A percentile compares a stretch with the other conserved stretches of the same genome.
phyloP scores from a whole-genome alignment of 371 early-diverging fungal species.

The Mortierella polycephala region DNA sequence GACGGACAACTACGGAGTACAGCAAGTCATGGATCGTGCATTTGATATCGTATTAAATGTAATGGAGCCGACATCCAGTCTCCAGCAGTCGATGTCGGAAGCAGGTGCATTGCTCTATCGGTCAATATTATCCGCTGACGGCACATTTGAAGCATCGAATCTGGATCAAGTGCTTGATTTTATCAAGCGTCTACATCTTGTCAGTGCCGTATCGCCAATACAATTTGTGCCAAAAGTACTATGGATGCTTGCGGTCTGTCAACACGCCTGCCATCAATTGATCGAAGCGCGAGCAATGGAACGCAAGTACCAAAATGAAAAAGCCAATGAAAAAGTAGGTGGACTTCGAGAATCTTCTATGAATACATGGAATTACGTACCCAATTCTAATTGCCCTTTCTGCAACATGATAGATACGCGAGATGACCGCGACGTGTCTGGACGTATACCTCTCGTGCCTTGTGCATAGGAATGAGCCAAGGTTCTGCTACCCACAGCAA shows the following conservation, averaged over 20 bases:
- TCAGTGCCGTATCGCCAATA: conserved; percentile 10
- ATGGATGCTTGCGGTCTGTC: conserved; percentile 14
- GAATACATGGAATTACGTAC: neutral
- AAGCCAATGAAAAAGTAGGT: conserved; percentile 1
- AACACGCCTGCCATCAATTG: neutral
- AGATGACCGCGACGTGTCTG: conserved; percentile 17
- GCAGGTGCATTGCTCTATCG: neutral
- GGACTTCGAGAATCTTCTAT: neutral
- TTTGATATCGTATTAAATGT: neutral
- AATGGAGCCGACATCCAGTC: neutral
- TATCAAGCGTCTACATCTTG: conserved; percentile 1
- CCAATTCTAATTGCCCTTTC: neutral
- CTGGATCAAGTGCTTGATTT: conserved; percentile 5
- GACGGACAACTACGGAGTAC: neutral
- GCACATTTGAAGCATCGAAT: neutral
- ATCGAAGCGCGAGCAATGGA: neutral
- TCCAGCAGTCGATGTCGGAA: conserved; percentile 2
- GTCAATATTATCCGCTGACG: neutral
- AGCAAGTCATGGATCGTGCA: neutral
- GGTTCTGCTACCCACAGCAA: neutral
- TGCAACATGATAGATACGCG: conserved; percentile 3
- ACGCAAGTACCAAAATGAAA: neutral
- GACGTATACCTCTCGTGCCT: conserved; percentile 28
- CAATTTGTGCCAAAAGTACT: conserved; percentile 14
- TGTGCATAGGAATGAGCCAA: conserved; percentile 16